Evolutionary conservation across 169 alveolate species (phyloP), one percentile per base, ranked within the genome.

Genomic region (Cyclospora cayetanensis): DNA sequence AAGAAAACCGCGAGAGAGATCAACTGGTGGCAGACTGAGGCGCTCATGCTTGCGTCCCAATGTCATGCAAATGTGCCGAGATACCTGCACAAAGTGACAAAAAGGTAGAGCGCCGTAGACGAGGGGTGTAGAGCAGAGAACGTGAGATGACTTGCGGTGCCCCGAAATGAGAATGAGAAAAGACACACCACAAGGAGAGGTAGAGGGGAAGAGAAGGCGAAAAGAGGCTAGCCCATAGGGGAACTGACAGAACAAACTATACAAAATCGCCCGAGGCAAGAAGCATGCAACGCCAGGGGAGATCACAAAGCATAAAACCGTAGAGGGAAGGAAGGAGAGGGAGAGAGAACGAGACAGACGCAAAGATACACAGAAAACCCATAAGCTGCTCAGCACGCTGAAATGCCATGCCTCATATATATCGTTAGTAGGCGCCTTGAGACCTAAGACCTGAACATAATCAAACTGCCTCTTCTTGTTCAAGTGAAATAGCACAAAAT

Each of bases 391-490:
- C n/a, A 22, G 22, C 22, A 22, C 66, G 22, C 66, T 22, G n/a
- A 22, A 66, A 9, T 42, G 4, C 0, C 90, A 7, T 39, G 53
- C 93, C 85, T 79, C 91, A 43, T 88, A 91, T 4, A 97, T 83
- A 66, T 95, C 96, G 82, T 97, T 97, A 29, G 96, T 90, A 20
- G 97, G 98, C 29, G 82, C 90, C 25, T 95, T 94, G 60, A 96
- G 80, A 3, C 94, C 95, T 52, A 95, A 90, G 37, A 94, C 70
- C 55, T 95, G 93, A 22, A 94, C 96, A 68, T 96, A 96, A 27
- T 77, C 66, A 70, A 95, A 94, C 34, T 52, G n/a, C 34, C 90
- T 66, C 41, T 88, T 70, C 92, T 95, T 94, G 70, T 97, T 97
- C 15, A 96, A 83, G 29, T 41, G 90, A 74, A 77, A 96, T 29